Evolutionary conservation across 345 rosid species (phyloP).

Genomic region (Euphorbia pulcherrima): DNA sequence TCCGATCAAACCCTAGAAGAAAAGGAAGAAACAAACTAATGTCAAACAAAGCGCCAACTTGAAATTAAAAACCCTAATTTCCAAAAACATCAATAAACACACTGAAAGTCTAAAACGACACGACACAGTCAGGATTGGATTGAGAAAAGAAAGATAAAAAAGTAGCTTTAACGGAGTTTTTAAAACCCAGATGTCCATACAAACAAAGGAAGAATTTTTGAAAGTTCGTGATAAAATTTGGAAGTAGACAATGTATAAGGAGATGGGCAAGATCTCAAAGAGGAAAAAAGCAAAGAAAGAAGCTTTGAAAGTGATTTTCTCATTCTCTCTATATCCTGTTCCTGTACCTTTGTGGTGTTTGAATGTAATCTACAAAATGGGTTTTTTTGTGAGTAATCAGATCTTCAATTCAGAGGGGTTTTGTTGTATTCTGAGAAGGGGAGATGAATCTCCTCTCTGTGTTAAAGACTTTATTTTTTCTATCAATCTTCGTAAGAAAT

Average conservation of each 20-base stretch:
- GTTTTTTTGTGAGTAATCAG: slow-evolving; percentile 1
- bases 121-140: background rate
- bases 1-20: slow-evolving; percentile 46
- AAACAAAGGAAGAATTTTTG: slow-evolving; percentile 9
- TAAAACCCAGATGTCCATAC: slow-evolving; percentile 5
- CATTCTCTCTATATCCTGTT: too few relatives aligned
- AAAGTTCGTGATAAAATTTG: slow-evolving; percentile 17
- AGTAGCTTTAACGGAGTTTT: background rate
- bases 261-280: slow-evolving; percentile 16
- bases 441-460: background rate
- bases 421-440: background rate
- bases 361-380: background rate
- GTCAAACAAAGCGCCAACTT: slow-evolving; percentile 24
- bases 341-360: slow-evolving; percentile 17
- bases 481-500: background rate
- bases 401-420: slow-evolving; percentile 16
- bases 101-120: background rate
- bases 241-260: slow-evolving; percentile 22
- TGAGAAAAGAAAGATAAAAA: background rate
- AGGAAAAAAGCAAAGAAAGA: slow-evolving; percentile 1
- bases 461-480: slow-evolving; percentile 8
- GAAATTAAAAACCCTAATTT: slow-evolving; percentile 17
- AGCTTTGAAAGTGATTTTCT: slow-evolving; percentile 11
- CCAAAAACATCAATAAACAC: slow-evolving; percentile 5
- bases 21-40: slow-evolving; percentile 14